Evolutionary conservation across 176 grass and related monocot genomes (phyloP).

Genomic region (Canna indica): DNA sequence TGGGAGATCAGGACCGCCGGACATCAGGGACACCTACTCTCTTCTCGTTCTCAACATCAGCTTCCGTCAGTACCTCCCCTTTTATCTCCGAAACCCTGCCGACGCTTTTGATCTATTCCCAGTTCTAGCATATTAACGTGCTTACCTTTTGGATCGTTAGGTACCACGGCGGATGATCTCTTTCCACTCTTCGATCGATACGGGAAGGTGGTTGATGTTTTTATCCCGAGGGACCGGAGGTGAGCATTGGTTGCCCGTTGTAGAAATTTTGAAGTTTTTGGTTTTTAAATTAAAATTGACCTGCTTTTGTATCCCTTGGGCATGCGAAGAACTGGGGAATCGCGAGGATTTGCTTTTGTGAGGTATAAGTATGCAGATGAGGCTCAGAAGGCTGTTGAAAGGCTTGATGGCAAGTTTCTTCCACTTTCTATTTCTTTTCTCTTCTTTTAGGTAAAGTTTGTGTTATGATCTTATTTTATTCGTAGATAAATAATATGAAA

Average conservation of each 20-base stretch:
- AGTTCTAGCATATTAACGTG: neutral
- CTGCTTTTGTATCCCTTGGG: slow-evolving; percentile 7
- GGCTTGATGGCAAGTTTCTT: slow-evolving; percentile 55
- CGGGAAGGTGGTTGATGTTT: slow-evolving; percentile 85
- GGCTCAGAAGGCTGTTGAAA: slow-evolving; percentile 84
- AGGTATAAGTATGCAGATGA: slow-evolving; percentile 95
- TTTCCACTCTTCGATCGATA: slow-evolving; percentile 89
- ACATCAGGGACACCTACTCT: slow-evolving; percentile 74
- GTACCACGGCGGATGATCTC: slow-evolving; percentile 83
- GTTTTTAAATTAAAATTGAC: neutral
- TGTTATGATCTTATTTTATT: neutral
- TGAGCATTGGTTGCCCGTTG: slow-evolving; percentile 8
- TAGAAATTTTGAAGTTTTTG: neutral
- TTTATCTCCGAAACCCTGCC: neutral
- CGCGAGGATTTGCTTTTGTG: slow-evolving; percentile 87
- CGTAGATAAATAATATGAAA: neutral
- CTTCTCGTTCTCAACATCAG: slow-evolving; percentile 96
- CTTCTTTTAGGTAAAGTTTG: neutral
- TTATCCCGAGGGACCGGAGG: slow-evolving; percentile 92
- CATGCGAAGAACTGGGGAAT: slow-evolving; percentile 58
- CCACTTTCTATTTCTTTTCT: neutral
- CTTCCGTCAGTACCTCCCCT: slow-evolving; percentile 43
- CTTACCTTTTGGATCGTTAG: slow-evolving; percentile 18
- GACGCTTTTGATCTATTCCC: neutral
- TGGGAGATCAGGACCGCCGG: slow-evolving; percentile 75